A percentile compares a stretch with the other conserved stretches of the same genome.
These are phyloP conservation scores for Ramaria rubella DNA, from an alignment of 768 basidiomycete genomes.

Conservation along the genomic window DNA sequence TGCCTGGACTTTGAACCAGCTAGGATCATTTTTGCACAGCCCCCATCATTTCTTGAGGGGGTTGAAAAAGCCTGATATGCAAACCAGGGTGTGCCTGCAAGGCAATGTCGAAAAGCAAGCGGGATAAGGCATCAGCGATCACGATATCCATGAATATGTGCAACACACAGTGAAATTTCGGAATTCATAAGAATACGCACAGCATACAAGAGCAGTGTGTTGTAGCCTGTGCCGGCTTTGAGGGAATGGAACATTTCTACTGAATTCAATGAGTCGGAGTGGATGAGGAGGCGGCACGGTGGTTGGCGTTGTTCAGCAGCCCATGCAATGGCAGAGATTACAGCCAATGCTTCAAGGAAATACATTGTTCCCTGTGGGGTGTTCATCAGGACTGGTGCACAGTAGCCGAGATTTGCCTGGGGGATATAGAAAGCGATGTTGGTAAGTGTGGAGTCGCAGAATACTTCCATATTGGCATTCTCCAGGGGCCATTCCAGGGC, in stretches of 20 bases:
- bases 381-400: background rate
- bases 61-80: constrained; percentile 11
- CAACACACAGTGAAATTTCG: constrained; percentile 18
- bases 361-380: background rate
- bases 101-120: constrained; percentile 2
- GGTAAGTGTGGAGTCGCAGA: background rate
- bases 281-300: constrained; percentile 16
- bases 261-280: constrained; percentile 29
- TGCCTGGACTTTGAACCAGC: constrained; percentile 19
- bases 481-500: constrained; percentile 15
- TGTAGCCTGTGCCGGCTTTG: constrained; percentile 18
- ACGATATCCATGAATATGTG: constrained; percentile 20
- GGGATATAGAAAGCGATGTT: background rate
- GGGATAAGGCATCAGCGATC: constrained; percentile 19
- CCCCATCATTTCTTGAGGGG: constrained; percentile 15
- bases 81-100: background rate
- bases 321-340: no score
- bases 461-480: background rate
- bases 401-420: background rate
- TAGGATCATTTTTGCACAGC: constrained; percentile 14
- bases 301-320: background rate
- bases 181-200: constrained; percentile 15
- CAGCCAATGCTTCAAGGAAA: background rate
- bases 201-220: constrained; percentile 20
- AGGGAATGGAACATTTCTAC: constrained; percentile 31